These are phyloP conservation scores for Mycena galericulata DNA, from an alignment of 768 basidiomycete genomes.

Conservation along the genomic window DNA sequence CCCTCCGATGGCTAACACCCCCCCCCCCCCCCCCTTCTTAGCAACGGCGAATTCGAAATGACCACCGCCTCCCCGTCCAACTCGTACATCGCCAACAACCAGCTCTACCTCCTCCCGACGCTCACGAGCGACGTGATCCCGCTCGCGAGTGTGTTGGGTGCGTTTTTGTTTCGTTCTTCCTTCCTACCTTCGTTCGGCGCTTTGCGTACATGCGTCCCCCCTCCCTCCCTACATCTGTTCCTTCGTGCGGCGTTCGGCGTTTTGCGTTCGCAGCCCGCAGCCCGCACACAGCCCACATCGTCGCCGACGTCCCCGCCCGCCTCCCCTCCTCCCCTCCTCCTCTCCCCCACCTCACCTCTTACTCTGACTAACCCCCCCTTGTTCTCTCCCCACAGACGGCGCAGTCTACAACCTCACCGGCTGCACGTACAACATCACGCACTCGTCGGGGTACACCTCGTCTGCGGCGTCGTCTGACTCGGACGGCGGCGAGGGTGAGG, in stretches of 20 bases:
- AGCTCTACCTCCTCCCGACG: slow-evolving; percentile 88
- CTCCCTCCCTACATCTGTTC: too few species aligned
- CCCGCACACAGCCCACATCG: too few species aligned
- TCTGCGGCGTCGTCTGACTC: slow-evolving; percentile 35
- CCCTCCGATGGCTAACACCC: background rate
- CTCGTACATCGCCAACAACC: slow-evolving; percentile 80
- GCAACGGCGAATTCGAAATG: slow-evolving; percentile 91
- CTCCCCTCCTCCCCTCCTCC: background rate
- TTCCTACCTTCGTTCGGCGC: background rate
- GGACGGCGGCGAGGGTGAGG: slow-evolving; percentile 45
- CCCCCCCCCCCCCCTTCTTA: slow-evolving; percentile 40
- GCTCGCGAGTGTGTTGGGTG: slow-evolving; percentile 55
- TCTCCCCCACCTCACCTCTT: background rate
- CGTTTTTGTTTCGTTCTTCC: background rate
- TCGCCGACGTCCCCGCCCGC: too few species aligned
- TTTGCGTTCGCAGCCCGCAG: too few species aligned
- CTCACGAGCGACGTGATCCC: slow-evolving; percentile 85
- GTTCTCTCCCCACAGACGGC: slow-evolving; percentile 70
- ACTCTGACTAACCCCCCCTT: background rate
- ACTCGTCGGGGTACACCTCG: slow-evolving; percentile 56
- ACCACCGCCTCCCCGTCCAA: slow-evolving; percentile 79
- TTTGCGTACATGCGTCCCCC: background rate
- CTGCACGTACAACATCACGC: slow-evolving; percentile 80
- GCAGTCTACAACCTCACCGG: slow-evolving; percentile 86
- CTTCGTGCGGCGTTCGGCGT: too few species aligned